phyloP scores from a whole-genome alignment of 1,284 basidiomycete genomes.

The Coniferiporia weirii region DNA sequence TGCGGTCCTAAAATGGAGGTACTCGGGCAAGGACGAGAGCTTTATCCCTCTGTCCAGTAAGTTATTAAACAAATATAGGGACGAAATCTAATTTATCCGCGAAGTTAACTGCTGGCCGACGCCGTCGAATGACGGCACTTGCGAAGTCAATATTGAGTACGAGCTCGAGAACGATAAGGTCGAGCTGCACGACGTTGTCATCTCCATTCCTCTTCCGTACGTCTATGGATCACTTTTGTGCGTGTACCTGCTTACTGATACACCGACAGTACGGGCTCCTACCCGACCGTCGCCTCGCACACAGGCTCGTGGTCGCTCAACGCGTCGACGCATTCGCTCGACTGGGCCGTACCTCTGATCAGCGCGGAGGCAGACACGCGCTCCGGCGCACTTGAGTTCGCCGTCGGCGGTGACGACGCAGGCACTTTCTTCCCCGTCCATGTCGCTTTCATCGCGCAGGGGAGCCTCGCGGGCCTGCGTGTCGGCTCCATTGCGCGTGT shows the following conservation, averaged over 20 bases:
- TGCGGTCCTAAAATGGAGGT: slow-evolving; percentile 90
- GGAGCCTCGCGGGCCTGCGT: slow-evolving; percentile 69
- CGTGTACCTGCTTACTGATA: background rate
- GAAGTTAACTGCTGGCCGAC: slow-evolving; percentile 96
- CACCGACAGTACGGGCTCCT: slow-evolving; percentile 61
- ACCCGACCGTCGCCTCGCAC: slow-evolving; percentile 79
- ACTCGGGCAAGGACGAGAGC: slow-evolving; percentile 87
- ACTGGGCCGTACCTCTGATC: slow-evolving; percentile 75
- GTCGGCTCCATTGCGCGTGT: slow-evolving; percentile 54
- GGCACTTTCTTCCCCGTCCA: slow-evolving; percentile 91
- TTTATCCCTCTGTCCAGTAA: slow-evolving; percentile 86
- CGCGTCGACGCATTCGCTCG: slow-evolving; percentile 70
- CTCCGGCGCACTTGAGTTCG: slow-evolving; percentile 85
- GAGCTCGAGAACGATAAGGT: slow-evolving; percentile 86
- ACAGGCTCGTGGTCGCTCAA: slow-evolving; percentile 80
- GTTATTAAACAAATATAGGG: slow-evolving; percentile 27
- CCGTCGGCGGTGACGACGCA: slow-evolving; percentile 76
- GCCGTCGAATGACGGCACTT: slow-evolving; percentile 82
- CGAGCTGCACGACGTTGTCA: slow-evolving; percentile 78
- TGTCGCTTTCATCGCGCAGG: slow-evolving; percentile 76
- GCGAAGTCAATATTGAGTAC: slow-evolving; percentile 95
- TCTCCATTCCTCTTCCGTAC: slow-evolving; percentile 89
- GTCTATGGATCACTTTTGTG: slow-evolving; percentile 27
- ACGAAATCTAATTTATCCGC: background rate
- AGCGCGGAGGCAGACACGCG: slow-evolving; percentile 50